These are phyloP conservation scores for Fraxinus floribunda DNA, from an alignment of 305 asterid genomes.

Conservation along the genomic window DNA sequence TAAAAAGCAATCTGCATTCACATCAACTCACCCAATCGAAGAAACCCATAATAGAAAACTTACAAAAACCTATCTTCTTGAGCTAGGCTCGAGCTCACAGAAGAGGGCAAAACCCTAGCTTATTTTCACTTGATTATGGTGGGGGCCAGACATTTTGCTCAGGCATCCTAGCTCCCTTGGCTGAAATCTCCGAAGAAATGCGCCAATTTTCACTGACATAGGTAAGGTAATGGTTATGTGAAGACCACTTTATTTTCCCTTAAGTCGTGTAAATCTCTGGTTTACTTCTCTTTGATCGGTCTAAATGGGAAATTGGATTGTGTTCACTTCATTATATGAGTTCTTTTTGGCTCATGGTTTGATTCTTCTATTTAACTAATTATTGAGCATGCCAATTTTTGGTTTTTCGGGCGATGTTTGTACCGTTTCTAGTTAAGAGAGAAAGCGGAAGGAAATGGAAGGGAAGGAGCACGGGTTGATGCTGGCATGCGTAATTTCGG, in stretches of 20 bases:
- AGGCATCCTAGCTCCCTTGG: slow-evolving; percentile 29
- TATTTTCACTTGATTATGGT: slow-evolving; percentile 34
- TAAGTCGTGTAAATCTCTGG: slow-evolving; percentile 1
- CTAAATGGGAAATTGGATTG: not conserved
- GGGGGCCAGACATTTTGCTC: slow-evolving; percentile 36
- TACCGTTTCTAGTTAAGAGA: slow-evolving; percentile 37
- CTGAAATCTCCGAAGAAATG: slow-evolving; percentile 43
- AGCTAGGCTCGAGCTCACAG: slow-evolving; percentile 33
- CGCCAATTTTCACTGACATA: slow-evolving; percentile 41
- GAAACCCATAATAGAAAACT: not conserved
- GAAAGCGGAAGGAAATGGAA: slow-evolving; percentile 64
- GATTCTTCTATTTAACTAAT: not conserved
- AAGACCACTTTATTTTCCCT: slow-evolving; percentile 8
- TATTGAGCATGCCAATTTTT: not conserved
- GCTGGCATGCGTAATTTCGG: slow-evolving; percentile 84
- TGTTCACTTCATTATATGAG: not conserved
- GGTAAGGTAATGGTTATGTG: slow-evolving; percentile 32
- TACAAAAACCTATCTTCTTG: not conserved
- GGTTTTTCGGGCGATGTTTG: slow-evolving; percentile 16
- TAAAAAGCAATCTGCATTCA: slow-evolving; percentile 23
- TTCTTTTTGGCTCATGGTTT: slow-evolving; percentile 17
- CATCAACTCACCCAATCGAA: slow-evolving; percentile 22
- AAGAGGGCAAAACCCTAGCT: slow-evolving; percentile 50
- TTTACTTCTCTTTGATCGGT: slow-evolving; percentile 12
- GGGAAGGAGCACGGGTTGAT: slow-evolving; percentile 60